Evolutionary conservation across 2,329 filamentous ascomycete species (phyloP).

Genomic region (Blastomyces emzantsi): DNA sequence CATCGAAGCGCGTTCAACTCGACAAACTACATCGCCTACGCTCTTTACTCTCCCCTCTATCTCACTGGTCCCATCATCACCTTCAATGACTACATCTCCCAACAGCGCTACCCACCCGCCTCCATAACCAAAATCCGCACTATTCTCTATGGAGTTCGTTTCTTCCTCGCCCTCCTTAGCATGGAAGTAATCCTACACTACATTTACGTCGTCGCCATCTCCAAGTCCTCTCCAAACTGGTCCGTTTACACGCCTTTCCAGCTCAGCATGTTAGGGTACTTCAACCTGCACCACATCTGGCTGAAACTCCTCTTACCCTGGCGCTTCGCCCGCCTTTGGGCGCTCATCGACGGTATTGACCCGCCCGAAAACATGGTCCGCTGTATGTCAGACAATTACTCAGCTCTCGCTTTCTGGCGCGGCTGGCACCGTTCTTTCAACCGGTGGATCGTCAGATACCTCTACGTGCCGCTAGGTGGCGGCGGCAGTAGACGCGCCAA

Average conservation of each 20-base stretch:
- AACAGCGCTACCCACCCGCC: slow-evolving; percentile 62
- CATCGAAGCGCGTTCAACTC: slow-evolving; percentile 61
- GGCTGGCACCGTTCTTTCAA: slow-evolving; percentile 95
- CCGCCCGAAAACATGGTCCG: slow-evolving; percentile 97
- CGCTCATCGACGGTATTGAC: slow-evolving; percentile 80
- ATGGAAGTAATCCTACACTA: slow-evolving; percentile 93
- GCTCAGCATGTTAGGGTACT: slow-evolving; percentile 81
- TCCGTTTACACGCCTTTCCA: slow-evolving; percentile 74
- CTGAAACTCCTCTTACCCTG: slow-evolving; percentile 92
- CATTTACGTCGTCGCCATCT: slow-evolving; percentile 89
- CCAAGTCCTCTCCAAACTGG: slow-evolving; percentile 72
- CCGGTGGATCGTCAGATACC: slow-evolving; percentile 86
- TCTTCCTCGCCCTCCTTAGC: slow-evolving; percentile 65
- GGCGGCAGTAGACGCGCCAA: slow-evolving; percentile 32
- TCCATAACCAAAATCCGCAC: slow-evolving; percentile 64
- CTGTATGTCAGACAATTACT: slow-evolving; percentile 93
- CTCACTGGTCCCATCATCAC: slow-evolving; percentile 88
- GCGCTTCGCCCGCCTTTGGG: slow-evolving; percentile 98
- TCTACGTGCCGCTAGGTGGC: slow-evolving; percentile 87
- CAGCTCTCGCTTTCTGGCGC: slow-evolving; percentile 85
- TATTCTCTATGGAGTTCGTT: slow-evolving; percentile 71
- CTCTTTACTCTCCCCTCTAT: slow-evolving; percentile 87
- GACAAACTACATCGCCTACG: slow-evolving; percentile 81
- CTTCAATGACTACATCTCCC: slow-evolving; percentile 96
- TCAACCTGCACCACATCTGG: slow-evolving; percentile 97